Percentiles rank a stretch among this genome's conserved stretches.
Conservation (phyloP, 805 yeast species). For the Pichia scutulata region DNA sequence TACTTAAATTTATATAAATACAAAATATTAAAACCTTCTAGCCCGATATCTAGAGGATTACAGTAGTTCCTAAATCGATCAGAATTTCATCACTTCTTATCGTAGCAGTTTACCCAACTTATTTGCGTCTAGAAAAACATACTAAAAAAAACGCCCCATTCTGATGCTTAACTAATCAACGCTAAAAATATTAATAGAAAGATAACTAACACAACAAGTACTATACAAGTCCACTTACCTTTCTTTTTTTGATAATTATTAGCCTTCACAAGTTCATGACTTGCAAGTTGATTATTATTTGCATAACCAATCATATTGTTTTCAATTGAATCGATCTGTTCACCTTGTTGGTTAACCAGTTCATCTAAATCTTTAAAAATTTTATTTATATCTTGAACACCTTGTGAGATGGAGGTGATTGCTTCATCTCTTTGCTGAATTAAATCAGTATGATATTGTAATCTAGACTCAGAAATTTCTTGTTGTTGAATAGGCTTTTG, state of each 20-base stretch:
- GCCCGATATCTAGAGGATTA: not conserved
- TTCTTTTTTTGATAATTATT: slow-evolving; percentile 63
- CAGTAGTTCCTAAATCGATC: not conserved
- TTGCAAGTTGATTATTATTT: slow-evolving; percentile 60
- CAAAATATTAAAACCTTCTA: no score
- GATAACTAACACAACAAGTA: slow-evolving; percentile 51
- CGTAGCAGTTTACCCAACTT: no score
- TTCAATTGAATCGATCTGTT: slow-evolving; percentile 75
- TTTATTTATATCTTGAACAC: slow-evolving; percentile 77
- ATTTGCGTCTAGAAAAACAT: not conserved
- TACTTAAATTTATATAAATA: not conserved
- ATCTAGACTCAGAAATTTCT: slow-evolving; percentile 35
- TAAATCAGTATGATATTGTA: slow-evolving; percentile 55
- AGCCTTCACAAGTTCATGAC: slow-evolving; percentile 63
- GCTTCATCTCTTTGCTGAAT: slow-evolving; percentile 71
- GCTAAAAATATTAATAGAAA: slow-evolving; percentile 54
- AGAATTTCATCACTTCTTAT: not conserved
- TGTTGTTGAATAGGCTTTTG: slow-evolving; percentile 14
- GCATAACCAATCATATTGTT: slow-evolving; percentile 62
- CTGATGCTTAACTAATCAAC: slow-evolving; percentile 32
- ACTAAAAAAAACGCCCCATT: no score
- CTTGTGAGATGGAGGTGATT: slow-evolving; percentile 62
- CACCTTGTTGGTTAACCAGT: slow-evolving; percentile 78
- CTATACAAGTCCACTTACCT: slow-evolving; percentile 66
- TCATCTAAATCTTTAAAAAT: slow-evolving; percentile 77